phyloP scores from a whole-genome alignment of 768 basidiomycete species.

The Leccinum ochraceum region DNA sequence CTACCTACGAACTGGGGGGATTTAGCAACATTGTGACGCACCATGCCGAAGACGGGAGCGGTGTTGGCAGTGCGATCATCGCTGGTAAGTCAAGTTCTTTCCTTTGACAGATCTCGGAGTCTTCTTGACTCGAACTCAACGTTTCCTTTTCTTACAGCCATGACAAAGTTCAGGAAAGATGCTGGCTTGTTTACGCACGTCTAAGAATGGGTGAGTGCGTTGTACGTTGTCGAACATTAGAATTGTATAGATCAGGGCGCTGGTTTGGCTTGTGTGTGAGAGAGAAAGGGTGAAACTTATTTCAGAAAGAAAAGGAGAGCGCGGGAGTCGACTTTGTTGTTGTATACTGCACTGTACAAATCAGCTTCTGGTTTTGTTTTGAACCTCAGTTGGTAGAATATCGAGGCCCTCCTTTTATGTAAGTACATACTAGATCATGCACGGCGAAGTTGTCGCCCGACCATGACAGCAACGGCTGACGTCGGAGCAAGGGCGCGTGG shows the following conservation, averaged over 20 bases:
- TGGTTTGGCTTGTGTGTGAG: neutral
- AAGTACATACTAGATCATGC: neutral
- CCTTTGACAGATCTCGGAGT: neutral
- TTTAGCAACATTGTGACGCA: constrained; percentile 45
- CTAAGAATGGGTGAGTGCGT: constrained; percentile 28
- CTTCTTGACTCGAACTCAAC: constrained; percentile 2
- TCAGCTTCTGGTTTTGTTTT: neutral
- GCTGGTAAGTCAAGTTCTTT: constrained; percentile 52
- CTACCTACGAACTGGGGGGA: constrained; percentile 49
- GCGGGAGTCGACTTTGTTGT: constrained; percentile 3
- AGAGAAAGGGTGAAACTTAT: neutral
- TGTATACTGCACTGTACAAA: constrained; percentile 16
- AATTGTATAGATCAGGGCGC: neutral
- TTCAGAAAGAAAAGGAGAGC: constrained; percentile 4
- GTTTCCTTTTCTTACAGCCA: constrained; percentile 50
- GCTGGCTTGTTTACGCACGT: constrained; percentile 56
- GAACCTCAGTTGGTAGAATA: neutral
- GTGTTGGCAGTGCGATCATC: constrained; percentile 96
- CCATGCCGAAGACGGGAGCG: constrained; percentile 59
- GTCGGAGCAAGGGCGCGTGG: neutral
- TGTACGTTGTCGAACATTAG: neutral
- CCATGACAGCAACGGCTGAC: neutral
- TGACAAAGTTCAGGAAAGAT: constrained; percentile 84
- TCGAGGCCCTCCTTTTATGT: neutral
- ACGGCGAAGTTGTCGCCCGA: neutral